phyloP scores from a whole-genome alignment of 352 stramenopile genomes.

The Phytophthora aleatoria region DNA sequence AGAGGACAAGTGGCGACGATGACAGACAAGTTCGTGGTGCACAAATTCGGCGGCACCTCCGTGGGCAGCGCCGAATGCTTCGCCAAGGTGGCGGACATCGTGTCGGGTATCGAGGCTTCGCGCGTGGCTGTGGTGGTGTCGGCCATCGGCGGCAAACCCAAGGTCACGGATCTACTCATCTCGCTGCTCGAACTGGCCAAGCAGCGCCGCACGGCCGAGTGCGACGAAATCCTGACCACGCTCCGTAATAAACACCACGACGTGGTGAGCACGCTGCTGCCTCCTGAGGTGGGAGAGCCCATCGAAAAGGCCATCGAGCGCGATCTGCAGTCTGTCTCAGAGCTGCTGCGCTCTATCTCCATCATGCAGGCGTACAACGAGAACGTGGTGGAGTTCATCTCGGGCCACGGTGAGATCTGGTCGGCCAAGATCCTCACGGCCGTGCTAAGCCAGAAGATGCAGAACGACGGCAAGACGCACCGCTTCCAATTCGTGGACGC shows the following conservation, averaged over 20 bases:
- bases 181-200: constrained; percentile 89
- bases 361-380: constrained; percentile 90
- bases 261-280: constrained; percentile 72
- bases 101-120: constrained; percentile 48
- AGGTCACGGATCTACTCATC: constrained; percentile 96
- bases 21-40: constrained; percentile 87
- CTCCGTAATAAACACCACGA: constrained; percentile 83
- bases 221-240: constrained; percentile 67
- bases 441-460: constrained; percentile 58
- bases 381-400: constrained; percentile 92
- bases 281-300: constrained; percentile 44
- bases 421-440: constrained; percentile 91
- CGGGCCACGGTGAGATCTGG: constrained; percentile 97
- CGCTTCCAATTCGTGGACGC: constrained; percentile 93
- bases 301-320: constrained; percentile 67
- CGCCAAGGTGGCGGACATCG: constrained; percentile 76
- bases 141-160: constrained; percentile 96
- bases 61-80: constrained; percentile 94
- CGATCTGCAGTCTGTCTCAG: constrained; percentile 73
- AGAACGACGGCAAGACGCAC: constrained; percentile 54
- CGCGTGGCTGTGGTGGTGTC: constrained; percentile 91
- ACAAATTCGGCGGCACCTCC: constrained; percentile 98
- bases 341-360: constrained; percentile 86
- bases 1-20: constrained; percentile 26
- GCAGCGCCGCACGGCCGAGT: constrained; percentile 70